Evolutionary conservation across 129 eudicot species (phyloP).

Genomic region (Oenanthe sinensis): DNA sequence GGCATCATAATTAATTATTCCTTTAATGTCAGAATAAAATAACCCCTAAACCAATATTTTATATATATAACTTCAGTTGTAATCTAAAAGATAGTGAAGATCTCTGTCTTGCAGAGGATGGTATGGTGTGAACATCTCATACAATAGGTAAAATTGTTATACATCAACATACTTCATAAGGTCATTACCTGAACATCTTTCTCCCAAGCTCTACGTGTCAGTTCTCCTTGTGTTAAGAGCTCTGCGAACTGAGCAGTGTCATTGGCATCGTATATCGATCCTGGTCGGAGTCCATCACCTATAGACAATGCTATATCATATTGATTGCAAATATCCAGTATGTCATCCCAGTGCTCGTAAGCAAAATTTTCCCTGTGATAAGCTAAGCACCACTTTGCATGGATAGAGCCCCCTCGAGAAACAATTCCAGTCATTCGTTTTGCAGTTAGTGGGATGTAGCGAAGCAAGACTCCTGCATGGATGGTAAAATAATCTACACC

Average conservation of each 20-base stretch:
- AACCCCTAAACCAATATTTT: not conserved
- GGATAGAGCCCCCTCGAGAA: conserved; percentile 97
- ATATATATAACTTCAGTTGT: not conserved
- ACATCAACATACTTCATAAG: not conserved
- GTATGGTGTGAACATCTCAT: not conserved
- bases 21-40: not conserved
- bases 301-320: conserved; percentile 92
- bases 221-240: conserved; percentile 94
- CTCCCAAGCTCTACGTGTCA: conserved; percentile 92
- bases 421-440: conserved; percentile 97
- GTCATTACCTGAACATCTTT: conserved; percentile 92
- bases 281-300: conserved; percentile 97
- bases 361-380: conserved; percentile 96
- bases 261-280: conserved; percentile 96
- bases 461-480: conserved; percentile 90
- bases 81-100: not conserved
- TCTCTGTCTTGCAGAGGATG: not conserved
- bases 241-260: conserved; percentile 98
- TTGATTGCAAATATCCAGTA: conserved; percentile 89
- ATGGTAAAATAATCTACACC: conserved; percentile 98
- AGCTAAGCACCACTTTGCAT: conserved; percentile 98
- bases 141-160: not conserved
- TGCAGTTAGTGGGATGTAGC: conserved; percentile 90
- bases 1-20: not conserved
- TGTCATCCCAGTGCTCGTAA: conserved; percentile 99